Evolutionary conservation across 2,329 filamentous ascomycete species (phyloP), one percentile per base, ranked within the genome.

Genomic region (Fusarium redolens): DNA sequence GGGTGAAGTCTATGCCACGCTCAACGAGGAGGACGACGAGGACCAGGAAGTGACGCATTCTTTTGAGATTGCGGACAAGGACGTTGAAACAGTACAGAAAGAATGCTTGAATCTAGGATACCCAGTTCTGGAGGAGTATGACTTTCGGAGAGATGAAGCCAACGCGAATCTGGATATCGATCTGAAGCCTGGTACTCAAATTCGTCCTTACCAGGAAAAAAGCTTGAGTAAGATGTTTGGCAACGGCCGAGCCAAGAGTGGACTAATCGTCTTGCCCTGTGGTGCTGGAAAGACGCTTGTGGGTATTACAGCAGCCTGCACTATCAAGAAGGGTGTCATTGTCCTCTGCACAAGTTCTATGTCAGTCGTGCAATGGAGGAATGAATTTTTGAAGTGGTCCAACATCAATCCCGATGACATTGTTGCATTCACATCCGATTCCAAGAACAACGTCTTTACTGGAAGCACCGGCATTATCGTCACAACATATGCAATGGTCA

Each of bases 141-240:
- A 99, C 81, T 99, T 98, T 82, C 89, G 95, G 65, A 95, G 96
- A 75, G 96, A 99, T 80, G 90, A 93, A 68, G 88, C 91, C 75
- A 99, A 98, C 78, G 90, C 96, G 2, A 97, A 94, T 56, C 86
- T 99, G 40, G 95, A 98, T 64, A 99, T 99, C 75, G 96, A 98
- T 80, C 86, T 98, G 54, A 93, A 93, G 76, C 95, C 96, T 1
- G 92, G 92, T 63, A 96, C 95, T 1, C 93, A 96, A 78, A 98
- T 98, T 80, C 91, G 96, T 80, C 85, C 97, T 69, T 99, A 99
- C 77, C 96, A 99, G 81, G 96, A 99, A 82, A 97, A 98, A 84
- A 97, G 95, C 74, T 86, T 99, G 14, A 97, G 94, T 85, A 99
- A 99, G 82, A 99, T 99, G 96, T 99, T 99, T 81, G 96, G 96